Conservation (phyloP, 2,329 filamentous ascomycete genomes). For the Ramularia collo-cygni region DNA sequence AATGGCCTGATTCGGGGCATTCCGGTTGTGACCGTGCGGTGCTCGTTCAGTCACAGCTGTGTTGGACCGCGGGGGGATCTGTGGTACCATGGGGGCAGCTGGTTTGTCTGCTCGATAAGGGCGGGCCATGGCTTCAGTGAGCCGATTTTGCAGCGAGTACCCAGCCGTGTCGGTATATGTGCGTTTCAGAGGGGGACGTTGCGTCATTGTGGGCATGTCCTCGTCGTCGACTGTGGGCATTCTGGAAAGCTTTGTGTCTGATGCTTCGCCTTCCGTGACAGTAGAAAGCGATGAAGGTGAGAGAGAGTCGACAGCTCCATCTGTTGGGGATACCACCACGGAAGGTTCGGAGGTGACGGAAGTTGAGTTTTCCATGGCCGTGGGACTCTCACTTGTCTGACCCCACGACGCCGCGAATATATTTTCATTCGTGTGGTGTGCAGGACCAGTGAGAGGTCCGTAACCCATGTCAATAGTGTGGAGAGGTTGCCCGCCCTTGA, state of each 20-base stretch:
- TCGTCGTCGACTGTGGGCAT: slow-evolving; percentile 13
- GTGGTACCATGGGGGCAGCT: slow-evolving; percentile 33
- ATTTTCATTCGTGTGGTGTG: slow-evolving; percentile 65
- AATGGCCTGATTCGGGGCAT: slow-evolving; percentile 91
- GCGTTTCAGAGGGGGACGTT: slow-evolving; percentile 55
- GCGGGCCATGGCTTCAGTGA: slow-evolving; percentile 77
- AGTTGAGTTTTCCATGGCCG: slow-evolving; percentile 23
- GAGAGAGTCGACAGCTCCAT: too few species aligned
- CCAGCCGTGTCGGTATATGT: slow-evolving; percentile 80
- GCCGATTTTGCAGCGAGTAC: slow-evolving; percentile 68
- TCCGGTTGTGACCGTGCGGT: slow-evolving; percentile 71
- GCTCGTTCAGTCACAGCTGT: slow-evolving; percentile 33
- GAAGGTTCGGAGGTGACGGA: too few species aligned
- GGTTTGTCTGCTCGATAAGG: slow-evolving; percentile 62
- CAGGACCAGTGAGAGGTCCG: slow-evolving; percentile 70
- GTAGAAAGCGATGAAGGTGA: background rate
- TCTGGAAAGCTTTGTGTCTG: slow-evolving; percentile 1
- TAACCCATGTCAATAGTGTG: slow-evolving; percentile 52
- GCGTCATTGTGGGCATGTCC: slow-evolving; percentile 39
- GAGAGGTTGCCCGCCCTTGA: slow-evolving; percentile 52
- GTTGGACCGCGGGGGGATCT: slow-evolving; percentile 27
- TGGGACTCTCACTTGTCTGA: slow-evolving; percentile 35
- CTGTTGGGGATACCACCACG: too few species aligned
- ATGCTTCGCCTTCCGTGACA: background rate
- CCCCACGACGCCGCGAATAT: slow-evolving; percentile 59